Conservation (phyloP, 2,329 filamentous ascomycete genomes). For the Calonectria ilicicola region DNA sequence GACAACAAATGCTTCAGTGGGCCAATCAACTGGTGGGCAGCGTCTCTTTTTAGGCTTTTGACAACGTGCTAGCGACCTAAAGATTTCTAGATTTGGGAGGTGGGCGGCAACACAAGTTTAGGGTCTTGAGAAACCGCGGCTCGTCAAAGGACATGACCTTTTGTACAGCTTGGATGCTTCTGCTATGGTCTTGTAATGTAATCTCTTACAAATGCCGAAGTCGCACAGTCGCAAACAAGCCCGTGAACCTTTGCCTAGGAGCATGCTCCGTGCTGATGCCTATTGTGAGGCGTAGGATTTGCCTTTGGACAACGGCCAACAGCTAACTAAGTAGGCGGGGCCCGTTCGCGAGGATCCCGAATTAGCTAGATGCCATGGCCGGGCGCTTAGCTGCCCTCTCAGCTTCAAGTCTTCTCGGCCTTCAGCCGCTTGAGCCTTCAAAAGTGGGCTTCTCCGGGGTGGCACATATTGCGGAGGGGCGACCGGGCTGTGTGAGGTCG, state of each 20-base stretch:
- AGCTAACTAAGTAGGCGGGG: not conserved
- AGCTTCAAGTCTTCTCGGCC: not conserved
- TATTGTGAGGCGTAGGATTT: not conserved
- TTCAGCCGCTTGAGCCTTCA: not conserved
- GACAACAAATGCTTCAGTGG: not conserved
- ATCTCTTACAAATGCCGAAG: not conserved
- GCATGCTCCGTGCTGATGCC: not conserved
- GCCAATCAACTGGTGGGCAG: not conserved
- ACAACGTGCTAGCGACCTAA: not conserved
- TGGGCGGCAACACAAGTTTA: not conserved
- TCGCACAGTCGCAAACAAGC: not conserved
- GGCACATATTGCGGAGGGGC: not conserved
- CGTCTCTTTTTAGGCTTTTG: not conserved
- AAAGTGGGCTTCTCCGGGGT: not conserved
- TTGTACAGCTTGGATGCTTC: not conserved
- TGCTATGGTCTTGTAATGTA: not conserved
- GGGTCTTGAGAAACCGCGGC: not conserved
- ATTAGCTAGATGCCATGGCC: not conserved
- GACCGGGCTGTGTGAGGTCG: slow-evolving; percentile 1
- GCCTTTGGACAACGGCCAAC: not conserved
- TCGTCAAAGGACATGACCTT: not conserved
- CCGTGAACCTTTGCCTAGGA: not conserved
- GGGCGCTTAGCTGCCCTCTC: slow-evolving; percentile 1
- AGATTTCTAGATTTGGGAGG: not conserved
- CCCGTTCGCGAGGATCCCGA: not conserved